Conservation (phyloP, 1,139 yeast genomes). For the Yamadazyma songkhlaensis region DNA sequence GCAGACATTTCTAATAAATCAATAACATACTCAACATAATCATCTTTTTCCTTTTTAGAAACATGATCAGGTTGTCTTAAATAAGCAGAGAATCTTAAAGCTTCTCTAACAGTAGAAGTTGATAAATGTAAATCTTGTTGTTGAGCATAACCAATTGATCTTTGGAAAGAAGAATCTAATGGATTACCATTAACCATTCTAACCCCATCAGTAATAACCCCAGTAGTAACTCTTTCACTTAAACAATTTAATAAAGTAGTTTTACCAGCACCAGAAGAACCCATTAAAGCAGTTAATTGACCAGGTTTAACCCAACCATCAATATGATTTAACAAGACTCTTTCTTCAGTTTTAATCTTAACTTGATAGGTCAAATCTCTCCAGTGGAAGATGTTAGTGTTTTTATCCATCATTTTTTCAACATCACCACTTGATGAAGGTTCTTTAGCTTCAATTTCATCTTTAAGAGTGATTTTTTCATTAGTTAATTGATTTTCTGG, state of each 20-base stretch:
- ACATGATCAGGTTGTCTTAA: slow-evolving; percentile 64
- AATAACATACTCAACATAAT: slow-evolving; percentile 70
- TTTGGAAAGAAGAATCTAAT: slow-evolving; percentile 71
- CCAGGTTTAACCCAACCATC: slow-evolving; percentile 83
- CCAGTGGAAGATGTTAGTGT: slow-evolving; percentile 65
- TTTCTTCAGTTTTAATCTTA: slow-evolving; percentile 59
- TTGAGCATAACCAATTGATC: slow-evolving; percentile 81
- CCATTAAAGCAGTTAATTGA: slow-evolving; percentile 55
- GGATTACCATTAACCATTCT: slow-evolving; percentile 71
- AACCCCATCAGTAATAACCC: slow-evolving; percentile 67
- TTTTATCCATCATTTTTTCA: slow-evolving; percentile 3
- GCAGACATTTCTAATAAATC: slow-evolving; percentile 66
- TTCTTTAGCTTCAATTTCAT: slow-evolving; percentile 13
- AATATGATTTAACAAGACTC: slow-evolving; percentile 63
- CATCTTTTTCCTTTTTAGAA: slow-evolving; percentile 58
- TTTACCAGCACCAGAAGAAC: slow-evolving; percentile 88
- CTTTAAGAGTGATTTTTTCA: slow-evolving; percentile 20
- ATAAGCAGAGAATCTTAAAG: slow-evolving; percentile 67
- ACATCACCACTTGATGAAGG: slow-evolving; percentile 1
- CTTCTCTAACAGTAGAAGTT: slow-evolving; percentile 80
- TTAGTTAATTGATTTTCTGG: slow-evolving; percentile 13
- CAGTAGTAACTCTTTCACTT: slow-evolving; percentile 76
- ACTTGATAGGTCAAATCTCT: slow-evolving; percentile 73
- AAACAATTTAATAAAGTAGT: slow-evolving; percentile 71
- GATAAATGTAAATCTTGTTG: slow-evolving; percentile 76